These are phyloP conservation scores for Chlamydomonas sp. DNA, from an alignment of 139 green algal species.

Conservation along the genomic window DNA sequence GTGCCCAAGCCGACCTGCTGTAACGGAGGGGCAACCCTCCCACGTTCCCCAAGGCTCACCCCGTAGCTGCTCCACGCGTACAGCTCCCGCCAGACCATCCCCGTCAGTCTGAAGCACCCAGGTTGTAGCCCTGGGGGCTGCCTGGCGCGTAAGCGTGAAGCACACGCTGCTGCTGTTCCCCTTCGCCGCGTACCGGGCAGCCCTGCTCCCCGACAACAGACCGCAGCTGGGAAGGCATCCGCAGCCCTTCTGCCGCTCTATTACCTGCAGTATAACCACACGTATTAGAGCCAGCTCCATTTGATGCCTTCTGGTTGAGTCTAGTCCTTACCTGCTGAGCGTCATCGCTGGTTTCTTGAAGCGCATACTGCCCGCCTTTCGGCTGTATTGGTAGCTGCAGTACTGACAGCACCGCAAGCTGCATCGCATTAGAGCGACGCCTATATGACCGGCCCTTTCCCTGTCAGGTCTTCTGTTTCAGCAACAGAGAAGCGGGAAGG, in stretches of 20 bases:
- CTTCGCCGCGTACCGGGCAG: neutral
- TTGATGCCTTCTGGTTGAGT: neutral
- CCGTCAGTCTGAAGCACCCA: conserved; percentile 7
- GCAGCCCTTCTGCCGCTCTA: neutral
- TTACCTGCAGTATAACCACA: neutral
- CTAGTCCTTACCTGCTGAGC: neutral
- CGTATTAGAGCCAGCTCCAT: too few relatives aligned
- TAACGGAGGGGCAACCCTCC: neutral
- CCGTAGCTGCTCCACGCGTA: conserved; percentile 3
- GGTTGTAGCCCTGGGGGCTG: neutral
- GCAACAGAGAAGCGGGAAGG: too few relatives aligned
- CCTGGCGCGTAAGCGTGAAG: neutral
- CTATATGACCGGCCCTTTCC: too few relatives aligned
- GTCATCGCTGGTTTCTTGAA: neutral
- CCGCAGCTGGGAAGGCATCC: neutral
- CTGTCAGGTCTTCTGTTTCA: too few relatives aligned
- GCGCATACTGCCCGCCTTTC: neutral
- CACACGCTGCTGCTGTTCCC: neutral
- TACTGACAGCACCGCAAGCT: conserved; percentile 30
- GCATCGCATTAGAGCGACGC: neutral
- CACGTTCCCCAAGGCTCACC: neutral
- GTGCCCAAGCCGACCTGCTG: neutral
- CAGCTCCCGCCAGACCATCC: neutral
- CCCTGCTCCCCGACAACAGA: conserved; percentile 8
- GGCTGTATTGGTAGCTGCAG: conserved; percentile 6